Evolutionary conservation across 2,329 filamentous ascomycete genomes (phyloP).

Genomic region (Microsporum canis): DNA sequence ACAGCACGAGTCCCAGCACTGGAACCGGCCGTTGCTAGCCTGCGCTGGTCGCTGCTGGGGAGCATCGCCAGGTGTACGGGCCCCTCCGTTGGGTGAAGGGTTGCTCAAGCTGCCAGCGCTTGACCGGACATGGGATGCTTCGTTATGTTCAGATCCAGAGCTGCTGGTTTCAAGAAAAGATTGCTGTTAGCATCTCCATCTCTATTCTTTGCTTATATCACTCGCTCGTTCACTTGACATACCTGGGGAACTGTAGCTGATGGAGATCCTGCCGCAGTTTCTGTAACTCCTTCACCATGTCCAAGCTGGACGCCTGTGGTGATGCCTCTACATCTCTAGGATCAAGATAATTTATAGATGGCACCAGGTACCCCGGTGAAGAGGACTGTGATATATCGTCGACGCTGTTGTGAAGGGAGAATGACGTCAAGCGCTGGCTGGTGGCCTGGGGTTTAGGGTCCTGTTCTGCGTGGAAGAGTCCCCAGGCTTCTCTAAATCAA

Average conservation of each 20-base stretch:
- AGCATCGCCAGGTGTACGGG: neutral
- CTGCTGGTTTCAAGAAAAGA: neutral
- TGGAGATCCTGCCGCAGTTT: neutral
- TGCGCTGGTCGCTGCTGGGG: neutral
- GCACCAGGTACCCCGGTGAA: neutral
- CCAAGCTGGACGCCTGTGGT: neutral
- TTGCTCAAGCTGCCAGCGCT: neutral
- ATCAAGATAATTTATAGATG: neutral
- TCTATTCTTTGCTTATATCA: neutral
- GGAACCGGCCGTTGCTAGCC: neutral
- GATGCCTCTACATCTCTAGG: neutral
- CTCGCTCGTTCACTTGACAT: neutral
- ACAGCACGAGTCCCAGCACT: slow-evolving; percentile 1
- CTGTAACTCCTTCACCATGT: neutral
- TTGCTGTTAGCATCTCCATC: neutral
- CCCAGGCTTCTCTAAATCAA: neutral
- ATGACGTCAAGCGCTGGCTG: neutral
- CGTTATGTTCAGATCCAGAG: neutral
- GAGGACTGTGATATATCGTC: neutral
- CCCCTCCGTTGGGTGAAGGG: neutral
- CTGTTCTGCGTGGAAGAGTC: neutral
- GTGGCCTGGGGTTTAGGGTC: neutral
- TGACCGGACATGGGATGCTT: neutral
- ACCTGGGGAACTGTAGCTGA: neutral
- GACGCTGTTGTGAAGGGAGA: neutral